Percentiles rank a stretch among this genome's conserved stretches.
Conservation (phyloP, 495 filamentous ascomycete species). For the Oleoguttula mirabilis region DNA sequence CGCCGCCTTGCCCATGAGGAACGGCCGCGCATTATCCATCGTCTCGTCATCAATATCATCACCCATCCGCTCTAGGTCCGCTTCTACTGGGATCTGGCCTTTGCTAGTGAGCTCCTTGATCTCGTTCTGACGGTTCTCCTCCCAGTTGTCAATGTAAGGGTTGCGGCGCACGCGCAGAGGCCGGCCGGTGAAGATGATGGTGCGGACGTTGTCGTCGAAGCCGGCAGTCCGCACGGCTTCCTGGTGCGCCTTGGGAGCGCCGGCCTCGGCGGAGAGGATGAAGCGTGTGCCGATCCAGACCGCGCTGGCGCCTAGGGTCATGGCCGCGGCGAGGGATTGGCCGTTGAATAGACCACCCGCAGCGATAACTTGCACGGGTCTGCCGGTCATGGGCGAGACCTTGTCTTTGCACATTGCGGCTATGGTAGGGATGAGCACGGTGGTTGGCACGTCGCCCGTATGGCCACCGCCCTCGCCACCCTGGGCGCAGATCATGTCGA, state of each 20-base stretch:
- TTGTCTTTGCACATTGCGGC: slow-evolving; percentile 67
- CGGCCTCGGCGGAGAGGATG: slow-evolving; percentile 84
- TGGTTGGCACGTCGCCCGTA: slow-evolving; percentile 82
- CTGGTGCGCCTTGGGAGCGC: slow-evolving; percentile 87
- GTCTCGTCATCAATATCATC: slow-evolving; percentile 63
- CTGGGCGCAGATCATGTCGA: slow-evolving; percentile 86
- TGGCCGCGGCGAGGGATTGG: slow-evolving; percentile 71
- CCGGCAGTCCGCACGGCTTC: slow-evolving; percentile 86
- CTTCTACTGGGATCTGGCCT: slow-evolving; percentile 85
- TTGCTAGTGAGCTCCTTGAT: slow-evolving; percentile 82
- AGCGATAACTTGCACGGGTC: slow-evolving; percentile 79
- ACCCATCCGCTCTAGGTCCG: slow-evolving; percentile 76
- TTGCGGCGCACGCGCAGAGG: slow-evolving; percentile 89
- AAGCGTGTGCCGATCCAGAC: slow-evolving; percentile 98
- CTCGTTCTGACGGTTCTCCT: slow-evolving; percentile 74
- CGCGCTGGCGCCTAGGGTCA: slow-evolving; percentile 83
- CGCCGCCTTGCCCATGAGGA: slow-evolving; percentile 92
- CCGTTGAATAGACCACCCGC: slow-evolving; percentile 94
- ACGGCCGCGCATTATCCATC: slow-evolving; percentile 83
- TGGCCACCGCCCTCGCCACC: slow-evolving; percentile 83
- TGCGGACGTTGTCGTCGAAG: slow-evolving; percentile 90
- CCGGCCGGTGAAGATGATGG: slow-evolving; percentile 94
- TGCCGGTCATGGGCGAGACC: slow-evolving; percentile 76
- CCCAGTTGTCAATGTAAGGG: slow-evolving; percentile 89
- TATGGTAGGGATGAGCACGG: slow-evolving; percentile 80